Conservation (phyloP, 2,329 filamentous ascomycete genomes). For the Fonsecaea multimorphosa region DNA sequence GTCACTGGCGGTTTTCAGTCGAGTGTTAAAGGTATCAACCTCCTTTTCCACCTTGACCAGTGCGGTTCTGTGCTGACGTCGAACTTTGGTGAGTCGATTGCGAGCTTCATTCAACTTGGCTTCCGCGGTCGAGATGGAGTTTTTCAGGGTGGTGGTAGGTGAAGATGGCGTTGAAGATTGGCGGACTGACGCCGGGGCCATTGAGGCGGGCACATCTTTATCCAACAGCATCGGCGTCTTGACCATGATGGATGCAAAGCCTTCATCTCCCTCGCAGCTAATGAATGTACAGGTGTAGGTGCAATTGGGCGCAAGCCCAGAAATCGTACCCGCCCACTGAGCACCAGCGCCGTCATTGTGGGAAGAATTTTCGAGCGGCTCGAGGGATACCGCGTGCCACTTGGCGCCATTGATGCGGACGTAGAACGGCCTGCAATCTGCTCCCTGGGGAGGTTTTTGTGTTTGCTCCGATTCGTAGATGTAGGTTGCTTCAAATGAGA, state of each 20-base stretch:
- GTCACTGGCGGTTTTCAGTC: slow-evolving; percentile 64
- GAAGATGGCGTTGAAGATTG: slow-evolving; percentile 67
- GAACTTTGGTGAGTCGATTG: slow-evolving; percentile 63
- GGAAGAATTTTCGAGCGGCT: slow-evolving; percentile 52
- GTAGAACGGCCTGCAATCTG: slow-evolving; percentile 64
- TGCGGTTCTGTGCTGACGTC: slow-evolving; percentile 66
- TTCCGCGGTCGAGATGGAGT: slow-evolving; percentile 68
- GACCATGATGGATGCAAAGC: slow-evolving; percentile 66
- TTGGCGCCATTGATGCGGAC: slow-evolving; percentile 69
- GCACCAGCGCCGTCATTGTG: slow-evolving; percentile 52
- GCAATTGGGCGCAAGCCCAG: slow-evolving; percentile 67
- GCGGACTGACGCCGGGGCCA: slow-evolving; percentile 57
- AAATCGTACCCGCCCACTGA: slow-evolving; percentile 67
- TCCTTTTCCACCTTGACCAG: slow-evolving; percentile 66
- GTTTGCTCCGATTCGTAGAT: slow-evolving; percentile 43
- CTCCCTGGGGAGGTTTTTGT: slow-evolving; percentile 38
- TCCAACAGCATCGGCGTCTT: slow-evolving; percentile 66
- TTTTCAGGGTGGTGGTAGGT: slow-evolving; percentile 68
- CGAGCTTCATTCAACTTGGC: slow-evolving; percentile 65
- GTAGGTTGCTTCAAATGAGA: slow-evolving; percentile 55
- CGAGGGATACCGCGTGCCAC: slow-evolving; percentile 67
- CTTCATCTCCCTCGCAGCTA: slow-evolving; percentile 60
- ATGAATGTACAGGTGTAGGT: slow-evolving; percentile 70
- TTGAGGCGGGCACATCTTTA: slow-evolving; percentile 61
- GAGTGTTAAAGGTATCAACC: slow-evolving; percentile 63